Evolutionary conservation across 140 eudicot species (phyloP).

Genomic region (Stevia rebaudiana): DNA sequence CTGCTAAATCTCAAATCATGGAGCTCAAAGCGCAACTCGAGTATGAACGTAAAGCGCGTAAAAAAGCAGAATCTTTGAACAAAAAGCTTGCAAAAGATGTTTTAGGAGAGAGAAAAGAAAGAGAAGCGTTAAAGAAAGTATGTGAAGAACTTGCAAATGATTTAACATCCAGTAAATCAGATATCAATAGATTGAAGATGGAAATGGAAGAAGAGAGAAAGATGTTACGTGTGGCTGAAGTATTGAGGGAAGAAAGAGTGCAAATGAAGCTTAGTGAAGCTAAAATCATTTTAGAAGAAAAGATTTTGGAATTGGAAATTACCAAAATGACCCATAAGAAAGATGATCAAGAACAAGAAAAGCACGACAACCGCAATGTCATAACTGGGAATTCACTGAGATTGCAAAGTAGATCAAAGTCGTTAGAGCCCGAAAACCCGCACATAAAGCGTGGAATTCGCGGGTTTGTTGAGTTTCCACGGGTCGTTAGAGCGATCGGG

Average conservation of each 20-base stretch:
- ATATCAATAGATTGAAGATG: conserved; percentile 36
- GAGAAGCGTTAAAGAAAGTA: conserved; percentile 45
- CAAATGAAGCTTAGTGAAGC: conserved; percentile 94
- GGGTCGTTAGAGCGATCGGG: conserved; percentile 68
- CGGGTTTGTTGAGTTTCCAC: conserved; percentile 89
- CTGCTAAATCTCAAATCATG: conserved; percentile 45
- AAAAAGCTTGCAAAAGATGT: conserved; percentile 50
- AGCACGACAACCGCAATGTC: not conserved
- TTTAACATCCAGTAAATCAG: conserved; percentile 35
- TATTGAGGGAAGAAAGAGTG: conserved; percentile 75
- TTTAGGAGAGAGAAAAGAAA: conserved; percentile 49
- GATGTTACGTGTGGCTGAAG: conserved; percentile 79
- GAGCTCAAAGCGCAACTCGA: conserved; percentile 60
- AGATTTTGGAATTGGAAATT: conserved; percentile 46
- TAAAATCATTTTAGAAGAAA: conserved; percentile 55
- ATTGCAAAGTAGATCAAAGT: conserved; percentile 18
- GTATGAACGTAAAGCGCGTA: conserved; percentile 53
- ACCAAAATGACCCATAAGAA: conserved; percentile 21
- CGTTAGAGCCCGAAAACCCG: conserved; percentile 63
- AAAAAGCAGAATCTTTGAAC: conserved; percentile 52
- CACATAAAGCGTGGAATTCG: conserved; percentile 85
- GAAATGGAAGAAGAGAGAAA: conserved; percentile 79
- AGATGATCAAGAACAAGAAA: conserved; percentile 12
- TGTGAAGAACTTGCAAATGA: conserved; percentile 56
- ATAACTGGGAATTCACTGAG: conserved; percentile 18